Evolutionary conservation across 1,139 yeast genomes (phyloP), one percentile per base, ranked within the genome.

Genomic region (Hemisphaericaspora xylanilytica): DNA sequence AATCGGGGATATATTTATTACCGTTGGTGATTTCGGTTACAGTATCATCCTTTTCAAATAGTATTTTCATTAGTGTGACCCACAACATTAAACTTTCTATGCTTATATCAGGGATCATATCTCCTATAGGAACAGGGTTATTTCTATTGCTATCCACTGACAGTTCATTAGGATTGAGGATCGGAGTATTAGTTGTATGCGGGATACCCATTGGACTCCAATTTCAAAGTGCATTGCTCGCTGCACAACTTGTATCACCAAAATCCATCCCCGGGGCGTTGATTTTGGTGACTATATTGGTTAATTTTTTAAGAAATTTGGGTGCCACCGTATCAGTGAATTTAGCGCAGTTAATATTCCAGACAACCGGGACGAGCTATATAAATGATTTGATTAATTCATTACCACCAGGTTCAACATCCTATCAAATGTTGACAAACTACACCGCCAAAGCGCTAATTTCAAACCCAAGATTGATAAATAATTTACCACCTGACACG

Each of bases 161-260:
- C 38, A 66, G 79, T 1, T 49, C 63, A 1, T 48, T 52, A 15
- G 56, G 65, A 5, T 51, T 61, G 36, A 63, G 69, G 32, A 77
- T 81, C 42, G 88, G 88, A 0, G 59, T 70, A 10, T 56, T 74
- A 30, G 73, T 82, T 24, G 50, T 79, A 5, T 66, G 70, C 5
- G 88, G 88, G 40, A 52, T 78, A 17, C 71, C 80, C 0, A 59
- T 73, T 36, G 88, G 89, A 1, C 48, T 73, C 16, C 63, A 67
- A 37, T 65, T 80, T 49, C 89, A 81, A 55, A 61, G 78, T 25
- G 58, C 76, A 1, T 49, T 77, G 33, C 53, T 82, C 16, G 61
- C 79, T 12, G 69, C 75, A 6, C 88, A 82, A 52, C 52, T 81
- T 25, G 60, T 65, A 31, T 78, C 83, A 1, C 85, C 85, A 2